Evolutionary conservation across 345 rosid species (phyloP), one percentile per base, ranked within the genome.

Genomic region (Clarkia xantiana): DNA sequence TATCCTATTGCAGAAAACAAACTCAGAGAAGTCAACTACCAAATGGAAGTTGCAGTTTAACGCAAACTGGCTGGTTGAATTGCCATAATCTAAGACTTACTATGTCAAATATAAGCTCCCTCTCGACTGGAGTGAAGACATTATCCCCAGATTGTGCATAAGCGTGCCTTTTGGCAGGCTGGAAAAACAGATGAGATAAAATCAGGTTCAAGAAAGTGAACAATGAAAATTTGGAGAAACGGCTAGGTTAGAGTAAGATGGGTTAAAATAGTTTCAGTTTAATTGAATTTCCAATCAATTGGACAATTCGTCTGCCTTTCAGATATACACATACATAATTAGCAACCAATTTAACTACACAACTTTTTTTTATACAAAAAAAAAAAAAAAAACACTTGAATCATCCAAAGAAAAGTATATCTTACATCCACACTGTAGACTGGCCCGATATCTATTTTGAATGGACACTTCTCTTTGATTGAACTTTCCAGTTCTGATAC

Each of bases 371-470:
- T n/a, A n/a, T n/a, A n/a, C n/a, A n/a, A n/a, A n/a, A n/a, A n/a
- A n/a, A n/a, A n/a, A n/a, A n/a, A n/a, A n/a, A n/a, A n/a, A n/a
- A n/a, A n/a, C n/a, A n/a, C n/a, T n/a, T n/a, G 8, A 29, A 3
- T 1, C 7, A 29, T 5, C 7, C 36, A 11, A 34, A 14, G 0
- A 1, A 19, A 47, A 51, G 9, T 25, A 18, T 44, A 54, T 39
- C 82, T 77, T 73, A 88, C 95, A 72, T 79, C 86, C 10, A 86
- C 86, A 15, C 63, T 82, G 64, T 86, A 90, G 38, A 86, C 82
- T 47, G 97, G 88, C 3, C 95, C 95, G 8, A 86, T 80, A 58
- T 86, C 97, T 53, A 90, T 86, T 76, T 86, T 90, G 66, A 71
- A 67, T 0, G 96, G 97, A 42, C 74, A 83, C 38, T 71, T 71